Base-by-base conservation (phyloP, 139 green algal genomes). In the Chlamydomonas eustigma region DNA sequence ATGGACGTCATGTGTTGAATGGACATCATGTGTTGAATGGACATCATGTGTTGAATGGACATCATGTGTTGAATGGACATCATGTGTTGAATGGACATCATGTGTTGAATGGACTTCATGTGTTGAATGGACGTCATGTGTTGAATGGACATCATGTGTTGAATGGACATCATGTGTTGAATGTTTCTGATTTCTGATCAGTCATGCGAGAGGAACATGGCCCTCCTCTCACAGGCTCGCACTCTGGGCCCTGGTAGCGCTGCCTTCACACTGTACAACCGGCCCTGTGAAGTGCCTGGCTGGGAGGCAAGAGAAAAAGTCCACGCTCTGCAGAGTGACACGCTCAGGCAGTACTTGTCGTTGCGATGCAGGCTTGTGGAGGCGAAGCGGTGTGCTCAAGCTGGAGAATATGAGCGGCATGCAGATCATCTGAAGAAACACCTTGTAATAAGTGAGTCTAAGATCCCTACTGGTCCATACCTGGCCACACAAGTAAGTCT, bases 361-460 rank as follows among this genome's bases (percentile, higher is more conserved):
- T 22, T 33, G 58, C 58, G 58, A 12, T 5, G 8, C 25, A 18
- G n/a, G 58, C 58, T 69, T 8, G 58, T 69, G 58, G 22, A 32
- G 31, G 58, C 58, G 5, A 69, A 73, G 66, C 33, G 50, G 66
- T 8, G 8, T 18, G 66, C 66, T 4, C 66, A 51, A 8, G 66
- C 66, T 6, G 66, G 8, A 4, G 6, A 73, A 35, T 73, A 73
- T 34, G 18, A 35, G 24, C 66, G 66, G 24, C 28, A 73, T 18
- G 66, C 66, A 6, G 22, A 73, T 6, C 30, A 39, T 6, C 32
- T 51, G 33, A 73, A 73, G 66, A 39, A 44, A 35, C 66, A 73
- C 28, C 18, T 73, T 8, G 66, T 34, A 6, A 73, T 34, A 22
- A 73, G 66, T 50, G 31, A 28, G 66, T 73, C 18, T n/a, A 30